A percentile compares a stretch with the other conserved stretches of the same genome.
phyloP scores from a whole-genome alignment of 805 yeast genomes.

The Cyberlindnera maclurae region DNA sequence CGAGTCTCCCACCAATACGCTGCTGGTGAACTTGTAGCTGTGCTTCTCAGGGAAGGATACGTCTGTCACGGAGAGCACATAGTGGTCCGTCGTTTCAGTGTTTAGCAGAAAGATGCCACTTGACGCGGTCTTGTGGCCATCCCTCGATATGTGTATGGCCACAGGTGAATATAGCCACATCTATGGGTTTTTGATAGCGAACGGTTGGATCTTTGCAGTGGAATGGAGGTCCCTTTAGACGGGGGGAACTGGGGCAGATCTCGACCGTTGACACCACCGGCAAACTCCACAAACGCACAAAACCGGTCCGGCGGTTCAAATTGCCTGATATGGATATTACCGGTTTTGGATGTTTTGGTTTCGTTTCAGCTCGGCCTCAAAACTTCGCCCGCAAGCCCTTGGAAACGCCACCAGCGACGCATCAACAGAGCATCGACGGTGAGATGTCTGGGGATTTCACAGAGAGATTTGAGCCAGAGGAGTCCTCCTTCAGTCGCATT shows the following conservation, averaged over 20 bases:
- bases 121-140: constrained; percentile 9
- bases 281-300: too few species aligned
- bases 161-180: constrained; percentile 22
- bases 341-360: too few species aligned
- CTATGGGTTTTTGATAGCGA: not conserved
- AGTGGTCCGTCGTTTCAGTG: constrained; percentile 7
- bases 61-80: constrained; percentile 14
- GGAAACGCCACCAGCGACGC: too few species aligned
- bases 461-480: not conserved
- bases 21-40: constrained; percentile 11
- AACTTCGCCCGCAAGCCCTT: too few species aligned
- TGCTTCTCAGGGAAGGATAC: constrained; percentile 11
- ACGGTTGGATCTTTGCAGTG: too few species aligned
- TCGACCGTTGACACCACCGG: too few species aligned
- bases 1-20: constrained; percentile 9
- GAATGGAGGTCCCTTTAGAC: too few species aligned
- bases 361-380: too few species aligned
- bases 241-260: too few species aligned
- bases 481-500: constrained; percentile 1
- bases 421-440: too few species aligned
- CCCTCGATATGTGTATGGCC: constrained; percentile 16
- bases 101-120: constrained; percentile 21
- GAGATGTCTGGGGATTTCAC: not conserved
- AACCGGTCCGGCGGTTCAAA: too few species aligned
- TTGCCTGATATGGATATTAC: too few species aligned